Base-by-base conservation (phyloP, 352 stramenopile genomes). In the Pythium grandisporangium region DNA sequence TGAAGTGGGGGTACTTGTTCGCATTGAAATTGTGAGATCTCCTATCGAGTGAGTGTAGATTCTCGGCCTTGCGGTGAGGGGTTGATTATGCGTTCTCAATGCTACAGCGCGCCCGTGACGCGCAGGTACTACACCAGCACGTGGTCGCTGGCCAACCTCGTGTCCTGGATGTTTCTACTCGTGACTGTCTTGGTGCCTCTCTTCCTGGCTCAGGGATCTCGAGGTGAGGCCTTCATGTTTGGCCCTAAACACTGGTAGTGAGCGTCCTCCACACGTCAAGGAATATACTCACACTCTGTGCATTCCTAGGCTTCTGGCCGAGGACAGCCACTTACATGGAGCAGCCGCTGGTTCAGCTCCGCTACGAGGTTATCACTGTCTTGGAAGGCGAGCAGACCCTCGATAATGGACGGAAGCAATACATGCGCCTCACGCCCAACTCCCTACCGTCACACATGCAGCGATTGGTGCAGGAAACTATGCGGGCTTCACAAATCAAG, bases 271-370 rank as follows among this genome's bases (percentile, higher is more conserved):
- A n/a, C n/a, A n/a, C n/a, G n/a, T n/a, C n/a, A n/a, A n/a, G n/a
- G n/a, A n/a, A n/a, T n/a, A n/a, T n/a, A n/a, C n/a, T n/a, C n/a
- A n/a, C n/a, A n/a, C n/a, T n/a, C n/a, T n/a, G n/a, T n/a, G n/a
- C n/a, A n/a, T n/a, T n/a, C n/a, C 23, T 25, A 80, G 70, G 66
- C 30, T 92, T 92, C 51, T 81, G 74, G 61, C 45, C 73, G 5
- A 76, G 48, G 29, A 66, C 58, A 17, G 73, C 62, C 40, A 69
- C 58, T 12, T 89, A 87, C 37, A 42, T 45, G 16, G 80, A 93
- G 45, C 72, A 90, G 48, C 74, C 76, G 2, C 30, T 40, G 2
- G 64, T 85, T 14, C 49, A 51, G 10, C 51, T 76, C 35, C 76
- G 66, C 51, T 80, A 87, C 30, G 59, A 86, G 30, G 55, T 85